phyloP scores from a whole-genome alignment of 2,329 filamentous ascomycete species.

The Mycosphaerella arachidis region DNA sequence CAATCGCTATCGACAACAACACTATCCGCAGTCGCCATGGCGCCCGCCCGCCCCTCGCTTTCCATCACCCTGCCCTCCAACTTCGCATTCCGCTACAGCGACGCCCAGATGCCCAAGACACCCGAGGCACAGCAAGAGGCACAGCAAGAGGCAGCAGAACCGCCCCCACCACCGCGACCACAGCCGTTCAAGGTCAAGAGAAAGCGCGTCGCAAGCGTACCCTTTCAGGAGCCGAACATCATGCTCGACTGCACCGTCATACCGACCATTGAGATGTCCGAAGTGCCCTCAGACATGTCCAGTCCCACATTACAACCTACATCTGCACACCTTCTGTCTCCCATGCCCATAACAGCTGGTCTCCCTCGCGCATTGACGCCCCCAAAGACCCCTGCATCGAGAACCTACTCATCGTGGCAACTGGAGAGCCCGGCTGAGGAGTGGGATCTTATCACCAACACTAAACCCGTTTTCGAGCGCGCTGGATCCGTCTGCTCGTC shows the following conservation, averaged over 20 bases:
- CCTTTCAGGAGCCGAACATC: conserved; percentile 18
- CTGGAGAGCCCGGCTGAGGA: conserved; percentile 27
- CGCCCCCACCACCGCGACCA: conserved; percentile 43
- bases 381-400: conserved; percentile 46
- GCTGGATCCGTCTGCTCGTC: conserved; percentile 56
- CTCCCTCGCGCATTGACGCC: conserved; percentile 41
- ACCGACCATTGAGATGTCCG: conserved; percentile 49
- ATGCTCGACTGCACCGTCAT: conserved; percentile 35
- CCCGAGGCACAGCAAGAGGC: conserved; percentile 31
- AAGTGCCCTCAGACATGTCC: conserved; percentile 29
- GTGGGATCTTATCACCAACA: conserved; percentile 32
- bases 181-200: conserved; percentile 48
- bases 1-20: conserved; percentile 2
- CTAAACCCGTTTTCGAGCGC: conserved; percentile 40
- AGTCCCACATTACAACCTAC: conserved; percentile 29
- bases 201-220: conserved; percentile 35
- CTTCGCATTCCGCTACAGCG: conserved; percentile 46
- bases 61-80: conserved; percentile 49
- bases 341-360: conserved; percentile 28
- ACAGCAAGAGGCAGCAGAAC: conserved; percentile 28
- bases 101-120: conserved; percentile 43
- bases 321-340: conserved; percentile 41
- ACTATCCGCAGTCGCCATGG: conserved; percentile 23
- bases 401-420: conserved; percentile 18
- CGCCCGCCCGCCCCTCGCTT: conserved; percentile 41